These are phyloP conservation scores for Beverwykella pulmonaria DNA, from an alignment of 495 filamentous ascomycete species.

Conservation along the genomic window DNA sequence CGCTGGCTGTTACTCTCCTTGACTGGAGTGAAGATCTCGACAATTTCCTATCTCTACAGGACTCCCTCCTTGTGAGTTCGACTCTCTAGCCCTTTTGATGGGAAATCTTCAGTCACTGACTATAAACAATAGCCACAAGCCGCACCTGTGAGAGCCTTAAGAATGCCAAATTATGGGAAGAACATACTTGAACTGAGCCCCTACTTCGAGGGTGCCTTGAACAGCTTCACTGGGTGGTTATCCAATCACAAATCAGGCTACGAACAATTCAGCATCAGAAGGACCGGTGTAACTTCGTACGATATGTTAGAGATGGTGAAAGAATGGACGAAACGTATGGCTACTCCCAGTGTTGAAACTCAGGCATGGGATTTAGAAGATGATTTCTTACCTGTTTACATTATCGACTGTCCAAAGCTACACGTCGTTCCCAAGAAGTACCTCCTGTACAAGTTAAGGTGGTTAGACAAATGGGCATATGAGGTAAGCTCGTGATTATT, in stretches of 20 bases:
- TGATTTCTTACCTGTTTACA: conserved; percentile 24
- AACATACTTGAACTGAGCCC: conserved; percentile 9
- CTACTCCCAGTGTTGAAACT: conserved; percentile 22
- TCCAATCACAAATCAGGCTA: conserved; percentile 9
- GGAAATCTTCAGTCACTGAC: background rate
- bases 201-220: conserved; percentile 23
- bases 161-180: conserved; percentile 15
- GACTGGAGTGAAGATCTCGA: conserved; percentile 35
- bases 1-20: conserved; percentile 27
- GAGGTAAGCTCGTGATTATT: conserved; percentile 11
- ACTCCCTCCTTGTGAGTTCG: conserved; percentile 23
- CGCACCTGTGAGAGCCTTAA: background rate
- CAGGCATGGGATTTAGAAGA: conserved; percentile 21
- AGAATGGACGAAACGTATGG: conserved; percentile 29
- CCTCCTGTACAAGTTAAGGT: conserved; percentile 33
- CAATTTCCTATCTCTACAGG: conserved; percentile 27
- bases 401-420: conserved; percentile 35
- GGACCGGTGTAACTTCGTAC: conserved; percentile 12
- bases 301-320: conserved; percentile 24
- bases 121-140: background rate
- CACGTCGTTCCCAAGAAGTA: conserved; percentile 30
- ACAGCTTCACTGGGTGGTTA: conserved; percentile 21
- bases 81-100: background rate
- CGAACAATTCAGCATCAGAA: conserved; percentile 18
- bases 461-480: conserved; percentile 37